Evolutionary conservation across 345 rosid genomes (phyloP).

Genomic region (Mangifera indica): DNA sequence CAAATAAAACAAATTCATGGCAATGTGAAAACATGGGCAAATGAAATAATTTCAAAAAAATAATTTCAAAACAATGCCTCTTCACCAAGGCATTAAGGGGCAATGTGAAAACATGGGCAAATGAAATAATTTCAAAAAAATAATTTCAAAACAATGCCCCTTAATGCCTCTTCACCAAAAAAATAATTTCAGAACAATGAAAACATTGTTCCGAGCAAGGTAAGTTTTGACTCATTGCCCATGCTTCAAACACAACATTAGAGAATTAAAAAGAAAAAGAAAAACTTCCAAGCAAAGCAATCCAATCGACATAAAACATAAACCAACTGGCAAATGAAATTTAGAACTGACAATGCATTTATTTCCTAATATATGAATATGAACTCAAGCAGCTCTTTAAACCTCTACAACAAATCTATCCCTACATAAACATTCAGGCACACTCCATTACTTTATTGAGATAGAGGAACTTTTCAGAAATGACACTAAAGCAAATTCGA

Average conservation of each 20-base stretch:
- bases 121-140: too few species aligned
- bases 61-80: too few species aligned
- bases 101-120: neutral
- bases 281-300: neutral
- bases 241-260: neutral
- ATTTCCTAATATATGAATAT: too few species aligned
- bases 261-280: neutral
- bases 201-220: too few species aligned
- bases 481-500: too few species aligned
- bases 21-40: neutral
- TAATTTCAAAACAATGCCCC: neutral
- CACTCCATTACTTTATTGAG: neutral
- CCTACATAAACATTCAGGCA: neutral
- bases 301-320: neutral
- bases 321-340: neutral
- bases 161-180: neutral
- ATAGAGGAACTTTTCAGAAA: neutral
- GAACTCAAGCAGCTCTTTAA: neutral
- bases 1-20: neutral
- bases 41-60: too few species aligned
- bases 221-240: neutral
- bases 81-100: too few species aligned
- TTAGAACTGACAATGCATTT: too few species aligned
- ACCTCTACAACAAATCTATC: neutral
- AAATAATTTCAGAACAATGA: too few species aligned